phyloP scores from a whole-genome alignment of 345 rosid genomes.

The Laguncularia racemosa region DNA sequence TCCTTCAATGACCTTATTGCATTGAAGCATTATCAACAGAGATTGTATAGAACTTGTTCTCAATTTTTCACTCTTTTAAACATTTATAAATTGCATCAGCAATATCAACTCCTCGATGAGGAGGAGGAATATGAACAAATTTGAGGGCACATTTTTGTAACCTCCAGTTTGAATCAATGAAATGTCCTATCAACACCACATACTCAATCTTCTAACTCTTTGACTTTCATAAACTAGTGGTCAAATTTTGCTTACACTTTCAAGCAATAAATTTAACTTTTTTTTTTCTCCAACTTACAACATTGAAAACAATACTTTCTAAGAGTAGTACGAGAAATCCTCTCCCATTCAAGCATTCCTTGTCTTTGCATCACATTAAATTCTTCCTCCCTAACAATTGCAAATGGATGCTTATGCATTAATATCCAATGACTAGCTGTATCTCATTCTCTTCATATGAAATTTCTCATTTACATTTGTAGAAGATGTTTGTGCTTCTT shows the following conservation, averaged over 20 bases:
- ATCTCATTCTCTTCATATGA: neutral
- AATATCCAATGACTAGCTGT: neutral
- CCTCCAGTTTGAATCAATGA: neutral
- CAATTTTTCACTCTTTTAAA: constrained; percentile 1
- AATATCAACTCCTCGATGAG: constrained; percentile 4
- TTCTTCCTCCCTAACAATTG: neutral
- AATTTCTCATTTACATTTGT: neutral
- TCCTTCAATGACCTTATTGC: neutral
- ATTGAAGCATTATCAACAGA: neutral
- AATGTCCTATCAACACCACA: too few relatives aligned
- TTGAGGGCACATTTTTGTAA: neutral
- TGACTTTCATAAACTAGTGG: constrained; percentile 1
- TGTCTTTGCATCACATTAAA: neutral
- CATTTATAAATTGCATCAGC: constrained; percentile 6
- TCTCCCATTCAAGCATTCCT: neutral
- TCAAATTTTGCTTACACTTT: neutral
- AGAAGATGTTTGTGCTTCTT: too few relatives aligned
- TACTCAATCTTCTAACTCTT: neutral
- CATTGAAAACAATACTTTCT: neutral
- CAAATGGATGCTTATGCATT: neutral
- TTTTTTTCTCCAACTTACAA: neutral
- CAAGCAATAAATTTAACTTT: neutral
- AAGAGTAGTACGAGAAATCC: neutral
- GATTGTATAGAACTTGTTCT: neutral
- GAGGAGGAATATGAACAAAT: constrained; percentile 10